phyloP scores from a whole-genome alignment of 2,329 filamentous ascomycete species.

The Colletotrichum ledebouriae region DNA sequence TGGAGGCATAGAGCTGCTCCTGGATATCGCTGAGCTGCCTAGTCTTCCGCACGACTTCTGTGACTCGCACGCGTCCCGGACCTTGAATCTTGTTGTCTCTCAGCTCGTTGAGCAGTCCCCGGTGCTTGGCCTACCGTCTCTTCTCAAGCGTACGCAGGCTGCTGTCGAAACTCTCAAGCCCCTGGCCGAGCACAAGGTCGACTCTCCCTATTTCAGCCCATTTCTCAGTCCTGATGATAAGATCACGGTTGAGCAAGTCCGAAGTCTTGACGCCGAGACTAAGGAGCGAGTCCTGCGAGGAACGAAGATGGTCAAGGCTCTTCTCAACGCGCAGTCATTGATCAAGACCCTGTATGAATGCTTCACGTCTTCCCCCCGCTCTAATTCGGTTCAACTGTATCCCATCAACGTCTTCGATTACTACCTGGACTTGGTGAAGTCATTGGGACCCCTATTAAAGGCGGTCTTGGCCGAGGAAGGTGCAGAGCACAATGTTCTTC shows the following conservation, averaged over 20 bases:
- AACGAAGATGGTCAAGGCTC: conserved; percentile 82
- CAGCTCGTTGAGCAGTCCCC: conserved; percentile 85
- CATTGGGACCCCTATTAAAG: conserved; percentile 82
- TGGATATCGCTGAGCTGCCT: conserved; percentile 86
- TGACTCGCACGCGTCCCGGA: conserved; percentile 75
- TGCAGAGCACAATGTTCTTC: conserved; percentile 78
- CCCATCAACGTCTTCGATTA: conserved; percentile 88
- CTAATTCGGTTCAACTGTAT: conserved; percentile 75
- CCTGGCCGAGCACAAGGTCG: conserved; percentile 67
- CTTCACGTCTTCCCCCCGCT: conserved; percentile 78
- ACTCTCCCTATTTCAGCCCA: conserved; percentile 78
- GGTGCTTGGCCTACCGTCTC: conserved; percentile 83
- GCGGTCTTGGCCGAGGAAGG: conserved; percentile 90
- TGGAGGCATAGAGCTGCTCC: conserved; percentile 84
- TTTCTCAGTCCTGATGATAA: conserved; percentile 66
- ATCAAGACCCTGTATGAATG: conserved; percentile 81
- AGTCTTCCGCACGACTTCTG: conserved; percentile 82
- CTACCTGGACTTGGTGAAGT: conserved; percentile 80
- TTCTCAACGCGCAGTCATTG: conserved; percentile 82
- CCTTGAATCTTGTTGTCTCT: conserved; percentile 80
- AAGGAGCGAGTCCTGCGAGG: conserved; percentile 68
- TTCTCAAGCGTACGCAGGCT: conserved; percentile 80
- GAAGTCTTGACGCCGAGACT: conserved; percentile 52
- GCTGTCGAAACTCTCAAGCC: conserved; percentile 77
- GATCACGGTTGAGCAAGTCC: conserved; percentile 50